These are phyloP conservation scores for Castanea crenata DNA, from an alignment of 306 rosid species.

Conservation along the genomic window DNA sequence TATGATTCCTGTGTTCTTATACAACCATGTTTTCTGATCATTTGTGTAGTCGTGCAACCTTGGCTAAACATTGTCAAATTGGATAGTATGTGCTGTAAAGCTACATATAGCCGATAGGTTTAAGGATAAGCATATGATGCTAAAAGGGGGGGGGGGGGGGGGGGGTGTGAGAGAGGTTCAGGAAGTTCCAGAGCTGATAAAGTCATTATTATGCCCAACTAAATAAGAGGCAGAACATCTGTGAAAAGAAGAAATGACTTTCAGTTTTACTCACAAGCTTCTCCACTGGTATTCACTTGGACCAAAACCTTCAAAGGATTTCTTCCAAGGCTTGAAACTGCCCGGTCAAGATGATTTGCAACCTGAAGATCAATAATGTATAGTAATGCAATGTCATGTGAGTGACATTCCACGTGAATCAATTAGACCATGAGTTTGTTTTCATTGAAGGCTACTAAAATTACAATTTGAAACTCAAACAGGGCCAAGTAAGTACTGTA, in stretches of 20 bases:
- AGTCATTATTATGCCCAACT: neutral
- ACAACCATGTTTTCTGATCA: neutral
- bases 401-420: neutral
- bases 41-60: neutral
- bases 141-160: neutral
- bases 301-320: slow-evolving; percentile 71
- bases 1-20: neutral
- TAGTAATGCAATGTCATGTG: slow-evolving; percentile 11
- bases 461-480: slow-evolving; percentile 11
- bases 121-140: neutral
- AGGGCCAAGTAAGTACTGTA: neutral
- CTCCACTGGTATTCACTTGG: slow-evolving; percentile 96
- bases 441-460: neutral
- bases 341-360: slow-evolving; percentile 77
- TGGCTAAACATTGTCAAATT: slow-evolving; percentile 9
- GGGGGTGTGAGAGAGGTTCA: neutral
- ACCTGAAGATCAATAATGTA: slow-evolving; percentile 50
- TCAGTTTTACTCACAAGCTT: slow-evolving; percentile 59
- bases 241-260: slow-evolving; percentile 17
- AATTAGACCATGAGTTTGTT: slow-evolving; percentile 1
- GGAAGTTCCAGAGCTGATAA: neutral
- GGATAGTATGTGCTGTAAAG: neutral
- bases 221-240: neutral
- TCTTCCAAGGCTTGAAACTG: slow-evolving; percentile 70
- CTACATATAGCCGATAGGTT: neutral